Conservation (phyloP, 768 basidiomycete genomes). For the Daedaleopsis nitida region DNA sequence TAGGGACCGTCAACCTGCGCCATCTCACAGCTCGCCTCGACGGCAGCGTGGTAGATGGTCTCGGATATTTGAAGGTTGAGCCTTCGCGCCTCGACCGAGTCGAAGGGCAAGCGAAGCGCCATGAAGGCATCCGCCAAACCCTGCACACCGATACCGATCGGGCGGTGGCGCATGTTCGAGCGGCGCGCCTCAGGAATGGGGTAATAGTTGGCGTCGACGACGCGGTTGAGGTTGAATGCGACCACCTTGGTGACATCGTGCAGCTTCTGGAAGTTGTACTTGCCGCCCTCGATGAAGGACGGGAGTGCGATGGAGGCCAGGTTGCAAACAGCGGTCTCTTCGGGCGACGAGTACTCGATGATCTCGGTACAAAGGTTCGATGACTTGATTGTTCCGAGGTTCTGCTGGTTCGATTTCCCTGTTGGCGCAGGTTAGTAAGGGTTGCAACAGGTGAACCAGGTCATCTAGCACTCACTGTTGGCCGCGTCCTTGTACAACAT, state of each 20-base stretch:
- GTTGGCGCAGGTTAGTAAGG: background rate
- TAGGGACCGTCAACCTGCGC: constrained; percentile 81
- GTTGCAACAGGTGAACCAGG: background rate
- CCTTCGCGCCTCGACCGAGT: constrained; percentile 80
- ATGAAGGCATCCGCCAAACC: constrained; percentile 98
- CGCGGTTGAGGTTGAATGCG: constrained; percentile 87
- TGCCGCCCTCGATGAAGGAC: constrained; percentile 78
- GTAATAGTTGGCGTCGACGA: constrained; percentile 96
- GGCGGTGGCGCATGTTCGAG: constrained; percentile 97
- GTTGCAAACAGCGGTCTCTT: constrained; percentile 98
- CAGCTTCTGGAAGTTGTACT: constrained; percentile 93
- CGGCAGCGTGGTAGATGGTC: constrained; percentile 95
- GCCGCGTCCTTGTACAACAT: constrained; percentile 98
- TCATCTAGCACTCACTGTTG: constrained; percentile 61
- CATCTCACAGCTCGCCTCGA: constrained; percentile 89
- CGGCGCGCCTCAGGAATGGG: constrained; percentile 88
- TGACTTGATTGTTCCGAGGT: constrained; percentile 98
- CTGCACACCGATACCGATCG: constrained; percentile 96
- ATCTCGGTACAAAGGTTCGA: constrained; percentile 99
- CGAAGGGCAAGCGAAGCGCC: constrained; percentile 95
- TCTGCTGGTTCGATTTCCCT: constrained; percentile 98
- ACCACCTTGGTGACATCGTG: constrained; percentile 95
- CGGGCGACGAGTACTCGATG: constrained; percentile 96
- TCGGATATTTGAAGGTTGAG: constrained; percentile 97
- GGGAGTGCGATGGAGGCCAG: constrained; percentile 96